Evolutionary conservation across 805 yeast genomes (phyloP).

Genomic region (Candida sithepensis): DNA sequence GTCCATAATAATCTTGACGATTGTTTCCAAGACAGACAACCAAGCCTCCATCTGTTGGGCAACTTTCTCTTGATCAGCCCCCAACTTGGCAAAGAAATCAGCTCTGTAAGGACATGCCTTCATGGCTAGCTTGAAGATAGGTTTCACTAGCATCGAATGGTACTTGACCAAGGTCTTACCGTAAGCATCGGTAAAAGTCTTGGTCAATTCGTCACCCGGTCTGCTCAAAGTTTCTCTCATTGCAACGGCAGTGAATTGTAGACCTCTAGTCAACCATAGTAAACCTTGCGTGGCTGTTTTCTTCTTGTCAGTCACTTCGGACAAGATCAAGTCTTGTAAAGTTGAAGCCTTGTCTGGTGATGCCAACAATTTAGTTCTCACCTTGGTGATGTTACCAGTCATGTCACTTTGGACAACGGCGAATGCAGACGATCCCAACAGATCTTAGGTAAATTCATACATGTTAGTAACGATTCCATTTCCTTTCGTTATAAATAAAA

Average conservation of each 20-base stretch:
- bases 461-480: neutral
- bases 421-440: conserved; percentile 82
- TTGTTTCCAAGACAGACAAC: conserved; percentile 72
- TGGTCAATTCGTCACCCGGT: conserved; percentile 62
- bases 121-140: conserved; percentile 91
- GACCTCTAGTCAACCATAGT: conserved; percentile 81
- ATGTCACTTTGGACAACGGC: conserved; percentile 81
- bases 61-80: conserved; percentile 69
- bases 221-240: conserved; percentile 73
- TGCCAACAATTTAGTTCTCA: conserved; percentile 60
- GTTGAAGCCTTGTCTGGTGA: conserved; percentile 64
- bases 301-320: conserved; percentile 63
- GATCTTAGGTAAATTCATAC: conserved; percentile 36
- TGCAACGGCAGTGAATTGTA: conserved; percentile 87
- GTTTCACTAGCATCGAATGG: conserved; percentile 79
- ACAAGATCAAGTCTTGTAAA: conserved; percentile 70
- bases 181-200: conserved; percentile 83
- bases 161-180: conserved; percentile 72
- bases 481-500: neutral
- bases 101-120: conserved; percentile 90
- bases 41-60: conserved; percentile 61
- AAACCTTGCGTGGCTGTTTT: conserved; percentile 89
- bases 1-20: conserved; percentile 68
- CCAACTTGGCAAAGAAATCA: conserved; percentile 79
- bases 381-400: conserved; percentile 80